Evolutionary conservation across 805 yeast species (phyloP), one percentile per base, ranked within the genome.

Genomic region (Cyberlindnera maclurae): DNA sequence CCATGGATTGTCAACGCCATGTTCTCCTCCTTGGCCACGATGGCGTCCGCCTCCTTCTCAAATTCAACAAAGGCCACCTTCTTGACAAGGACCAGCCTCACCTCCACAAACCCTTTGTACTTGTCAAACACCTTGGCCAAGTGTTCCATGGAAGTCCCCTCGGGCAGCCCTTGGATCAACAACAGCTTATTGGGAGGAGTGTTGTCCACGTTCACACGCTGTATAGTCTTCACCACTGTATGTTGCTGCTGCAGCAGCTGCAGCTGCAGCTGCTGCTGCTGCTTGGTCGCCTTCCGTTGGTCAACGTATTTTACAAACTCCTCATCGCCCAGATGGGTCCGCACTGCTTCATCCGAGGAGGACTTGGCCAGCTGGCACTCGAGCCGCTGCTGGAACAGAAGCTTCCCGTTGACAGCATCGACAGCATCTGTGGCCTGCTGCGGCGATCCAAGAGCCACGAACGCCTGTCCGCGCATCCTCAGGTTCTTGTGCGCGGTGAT

Each of bases 21-120:
- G 18, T 28, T 29, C 39, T 44, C 52, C 28, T 57, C 53, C 43
- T 61, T 63, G 3, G 63, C 73, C 3, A 46, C 53, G 3, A 67
- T 65, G 0, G 95, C 81, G 29, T 65, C 59, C 2, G 58, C 52
- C 16, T 76, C 81, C 5, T 65, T 62, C 17, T 71, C 76, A 55
- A 80, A 90, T 50, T 90, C 97, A 3, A 90, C 71, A 58, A 90
- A 82, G 10, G 93, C 94, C 33, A 90, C 72, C 29, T 73, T 73
- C 32, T 86, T 70, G 5, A 79, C 73, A 3, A 71, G 67, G 20
- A 90, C 87, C 28, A 77, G 60, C 38, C 94, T 73, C 2, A 80
- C 64, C 46, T 80, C 84, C 11, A 73, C 60, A 45, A 82, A 81
- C 0, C 95, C 96, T 1, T 66, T 61, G 44, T 53, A 71, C 4